A percentile compares a stretch with the other conserved stretches of the same genome.
Conservation (phyloP, 257 asterid species). For the Lycium barbarum region DNA sequence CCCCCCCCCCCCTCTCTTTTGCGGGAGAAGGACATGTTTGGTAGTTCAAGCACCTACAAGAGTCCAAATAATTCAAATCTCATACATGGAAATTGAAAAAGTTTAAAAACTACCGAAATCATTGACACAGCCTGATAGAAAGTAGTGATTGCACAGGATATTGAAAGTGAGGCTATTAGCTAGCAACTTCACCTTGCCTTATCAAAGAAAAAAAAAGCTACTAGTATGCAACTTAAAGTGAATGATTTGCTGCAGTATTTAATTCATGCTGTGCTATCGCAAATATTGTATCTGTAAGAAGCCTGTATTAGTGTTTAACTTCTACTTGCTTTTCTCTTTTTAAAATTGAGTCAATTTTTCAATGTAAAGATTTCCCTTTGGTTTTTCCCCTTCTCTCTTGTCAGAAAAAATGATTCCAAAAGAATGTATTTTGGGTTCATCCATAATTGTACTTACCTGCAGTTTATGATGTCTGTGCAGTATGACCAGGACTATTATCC, state of each 20-base stretch:
- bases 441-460: neutral
- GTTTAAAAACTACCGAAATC: neutral
- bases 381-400: neutral
- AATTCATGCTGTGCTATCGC: neutral
- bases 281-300: neutral
- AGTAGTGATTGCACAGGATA: neutral
- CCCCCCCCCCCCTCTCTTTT: neutral
- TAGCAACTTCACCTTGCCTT: neutral
- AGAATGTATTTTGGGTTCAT: neutral
- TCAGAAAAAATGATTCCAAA: neutral
- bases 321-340: neutral
- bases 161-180: neutral
- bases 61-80: neutral
- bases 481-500: constrained; percentile 93
- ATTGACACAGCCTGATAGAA: neutral
- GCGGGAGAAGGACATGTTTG: neutral
- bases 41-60: neutral
- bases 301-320: neutral
- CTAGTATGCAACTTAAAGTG: neutral
- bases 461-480: constrained; percentile 46
- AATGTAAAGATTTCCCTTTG: neutral
- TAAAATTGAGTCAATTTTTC: neutral
- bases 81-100: neutral
- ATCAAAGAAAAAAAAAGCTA: neutral
- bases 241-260: neutral